Evolutionary conservation across 352 stramenopile genomes (phyloP).

Genomic region (Phytopythium aichiense): DNA sequence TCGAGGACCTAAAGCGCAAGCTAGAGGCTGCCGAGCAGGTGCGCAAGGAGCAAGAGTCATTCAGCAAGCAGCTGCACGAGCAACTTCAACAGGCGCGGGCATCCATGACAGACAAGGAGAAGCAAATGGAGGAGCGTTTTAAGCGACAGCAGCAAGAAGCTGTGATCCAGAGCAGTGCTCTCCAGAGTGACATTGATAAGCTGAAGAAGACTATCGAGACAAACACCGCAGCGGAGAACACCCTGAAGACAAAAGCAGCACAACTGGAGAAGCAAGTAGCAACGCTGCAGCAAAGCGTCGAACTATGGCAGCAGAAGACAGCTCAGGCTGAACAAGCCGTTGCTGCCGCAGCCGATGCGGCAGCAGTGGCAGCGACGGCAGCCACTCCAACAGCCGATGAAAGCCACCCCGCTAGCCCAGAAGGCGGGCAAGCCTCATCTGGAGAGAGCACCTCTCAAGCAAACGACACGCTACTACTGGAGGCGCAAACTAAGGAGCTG

Average conservation of each 20-base stretch:
- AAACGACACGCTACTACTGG: constrained; percentile 51
- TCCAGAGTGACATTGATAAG: constrained; percentile 40
- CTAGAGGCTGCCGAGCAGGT: constrained; percentile 65
- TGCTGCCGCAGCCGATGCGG: neutral
- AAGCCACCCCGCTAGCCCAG: neutral
- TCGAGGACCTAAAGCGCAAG: constrained; percentile 68
- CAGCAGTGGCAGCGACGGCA: too few relatives aligned
- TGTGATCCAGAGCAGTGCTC: constrained; percentile 19
- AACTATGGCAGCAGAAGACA: constrained; percentile 10
- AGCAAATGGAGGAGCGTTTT: constrained; percentile 30
- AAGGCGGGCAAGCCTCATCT: constrained; percentile 11
- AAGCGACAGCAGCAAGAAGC: constrained; percentile 34
- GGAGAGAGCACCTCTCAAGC: constrained; percentile 19
- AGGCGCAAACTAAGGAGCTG: constrained; percentile 73
- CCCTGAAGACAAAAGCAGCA: constrained; percentile 22
- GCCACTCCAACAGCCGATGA: neutral
- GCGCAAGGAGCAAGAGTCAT: constrained; percentile 56
- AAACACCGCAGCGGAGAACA: constrained; percentile 19
- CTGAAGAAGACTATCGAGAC: constrained; percentile 41
- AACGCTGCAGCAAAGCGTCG: constrained; percentile 21
- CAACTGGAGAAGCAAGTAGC: constrained; percentile 35
- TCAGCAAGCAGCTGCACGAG: constrained; percentile 42
- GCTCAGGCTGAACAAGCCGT: constrained; percentile 21
- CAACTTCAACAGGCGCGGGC: constrained; percentile 50
- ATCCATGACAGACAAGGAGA: constrained; percentile 43